Percentiles rank a stretch among this genome's conserved stretches.
These are phyloP conservation scores for Hygrophoropsis aurantiaca DNA, from an alignment of 768 basidiomycete genomes.

Conservation along the genomic window DNA sequence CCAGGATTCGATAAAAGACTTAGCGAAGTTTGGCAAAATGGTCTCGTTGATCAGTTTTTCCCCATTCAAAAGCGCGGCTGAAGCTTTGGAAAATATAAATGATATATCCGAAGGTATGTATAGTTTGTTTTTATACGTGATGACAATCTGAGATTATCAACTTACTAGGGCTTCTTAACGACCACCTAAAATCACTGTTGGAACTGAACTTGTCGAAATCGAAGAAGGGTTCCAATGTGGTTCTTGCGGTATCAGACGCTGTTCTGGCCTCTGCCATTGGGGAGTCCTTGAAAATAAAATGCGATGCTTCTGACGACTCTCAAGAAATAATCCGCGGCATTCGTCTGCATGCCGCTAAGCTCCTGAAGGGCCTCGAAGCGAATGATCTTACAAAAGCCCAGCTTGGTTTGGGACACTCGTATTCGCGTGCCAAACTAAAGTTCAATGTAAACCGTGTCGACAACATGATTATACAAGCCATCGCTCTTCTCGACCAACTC, in stretches of 20 bases:
- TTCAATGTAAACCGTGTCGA: slow-evolving; percentile 96
- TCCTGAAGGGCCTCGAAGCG: slow-evolving; percentile 84
- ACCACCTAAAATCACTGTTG: slow-evolving; percentile 77
- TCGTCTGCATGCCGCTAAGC: slow-evolving; percentile 85
- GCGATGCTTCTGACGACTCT: slow-evolving; percentile 78
- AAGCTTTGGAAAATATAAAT: slow-evolving; percentile 94
- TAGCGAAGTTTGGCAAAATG: slow-evolving; percentile 90
- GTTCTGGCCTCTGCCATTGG: slow-evolving; percentile 77
- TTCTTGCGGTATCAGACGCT: slow-evolving; percentile 78
- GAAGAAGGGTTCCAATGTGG: slow-evolving; percentile 65
- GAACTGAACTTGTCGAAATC: slow-evolving; percentile 85
- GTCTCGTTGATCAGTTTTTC: slow-evolving; percentile 87
- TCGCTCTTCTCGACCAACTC: slow-evolving; percentile 95
- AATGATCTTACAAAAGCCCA: slow-evolving; percentile 92
- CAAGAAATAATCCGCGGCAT: slow-evolving; percentile 90
- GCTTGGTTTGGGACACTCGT: slow-evolving; percentile 95
- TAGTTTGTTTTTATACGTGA: neutral
- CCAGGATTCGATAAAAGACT: slow-evolving; percentile 84
- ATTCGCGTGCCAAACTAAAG: slow-evolving; percentile 96
- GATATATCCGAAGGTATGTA: slow-evolving; percentile 90
- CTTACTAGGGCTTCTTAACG: slow-evolving; percentile 74
- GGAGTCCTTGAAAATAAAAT: slow-evolving; percentile 65
- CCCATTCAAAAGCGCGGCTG: slow-evolving; percentile 91
- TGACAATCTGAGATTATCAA: too few relatives aligned
- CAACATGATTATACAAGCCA: slow-evolving; percentile 99